These are phyloP conservation scores for Lophiotrema nucula DNA, from an alignment of 495 filamentous ascomycete species.

Conservation along the genomic window DNA sequence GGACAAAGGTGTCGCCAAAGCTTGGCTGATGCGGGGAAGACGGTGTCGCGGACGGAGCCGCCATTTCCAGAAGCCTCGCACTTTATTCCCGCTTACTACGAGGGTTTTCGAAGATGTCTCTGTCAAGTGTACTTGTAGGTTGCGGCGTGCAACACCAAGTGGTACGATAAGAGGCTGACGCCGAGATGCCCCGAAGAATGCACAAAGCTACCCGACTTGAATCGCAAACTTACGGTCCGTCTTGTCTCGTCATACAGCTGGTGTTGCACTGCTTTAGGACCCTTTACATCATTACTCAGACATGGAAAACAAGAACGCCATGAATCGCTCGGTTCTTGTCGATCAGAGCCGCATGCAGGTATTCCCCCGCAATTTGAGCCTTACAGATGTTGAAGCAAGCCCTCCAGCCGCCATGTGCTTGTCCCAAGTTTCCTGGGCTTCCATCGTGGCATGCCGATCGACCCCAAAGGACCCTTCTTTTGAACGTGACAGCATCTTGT, in stretches of 20 bases:
- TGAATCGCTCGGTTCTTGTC: not conserved
- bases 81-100: not conserved
- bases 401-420: not conserved
- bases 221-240: no score
- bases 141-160: no score
- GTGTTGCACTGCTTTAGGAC: not conserved
- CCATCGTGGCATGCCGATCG: not conserved
- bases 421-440: not conserved
- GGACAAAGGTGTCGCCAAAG: not conserved
- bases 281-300: conserved; percentile 12
- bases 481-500: conserved; percentile 14
- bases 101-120: no score
- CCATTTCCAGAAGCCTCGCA: not conserved
- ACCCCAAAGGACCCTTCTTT: conserved; percentile 6
- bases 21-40: conserved; percentile 23
- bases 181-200: no score
- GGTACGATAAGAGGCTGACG: no score
- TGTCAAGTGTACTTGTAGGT: no score
- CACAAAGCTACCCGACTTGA: no score
- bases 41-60: not conserved
- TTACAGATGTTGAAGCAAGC: no score
- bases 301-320: not conserved
- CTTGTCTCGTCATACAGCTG: not conserved
- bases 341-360: not conserved
- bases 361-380: conserved; percentile 23